Conservation (phyloP, 768 basidiomycete genomes). For the Paxillus rubicundulus region DNA sequence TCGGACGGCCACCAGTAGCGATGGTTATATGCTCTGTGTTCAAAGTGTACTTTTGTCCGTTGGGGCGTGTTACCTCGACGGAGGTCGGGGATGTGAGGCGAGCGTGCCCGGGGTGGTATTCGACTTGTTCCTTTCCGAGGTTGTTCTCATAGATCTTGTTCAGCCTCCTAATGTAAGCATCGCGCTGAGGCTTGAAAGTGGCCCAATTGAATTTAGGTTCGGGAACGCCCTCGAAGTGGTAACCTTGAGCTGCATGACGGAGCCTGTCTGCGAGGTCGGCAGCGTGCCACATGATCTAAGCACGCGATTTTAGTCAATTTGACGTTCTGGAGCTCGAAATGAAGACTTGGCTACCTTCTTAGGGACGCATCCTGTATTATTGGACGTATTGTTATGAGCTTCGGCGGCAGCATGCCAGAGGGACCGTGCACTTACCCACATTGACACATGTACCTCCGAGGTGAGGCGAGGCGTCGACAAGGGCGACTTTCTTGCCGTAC, state of each 20-base stretch:
- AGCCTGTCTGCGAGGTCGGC: constrained; percentile 87
- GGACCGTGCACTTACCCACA: constrained; percentile 63
- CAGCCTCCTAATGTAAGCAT: constrained; percentile 87
- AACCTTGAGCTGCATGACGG: constrained; percentile 67
- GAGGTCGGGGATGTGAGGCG: constrained; percentile 65
- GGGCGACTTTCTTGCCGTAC: constrained; percentile 91
- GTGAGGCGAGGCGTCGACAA: constrained; percentile 71
- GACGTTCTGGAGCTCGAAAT: not conserved
- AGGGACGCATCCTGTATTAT: constrained; percentile 80
- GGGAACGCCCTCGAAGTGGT: constrained; percentile 62
- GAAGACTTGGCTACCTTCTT: constrained; percentile 65
- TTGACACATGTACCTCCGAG: constrained; percentile 98
- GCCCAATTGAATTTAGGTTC: constrained; percentile 81
- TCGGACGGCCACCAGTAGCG: constrained; percentile 85
- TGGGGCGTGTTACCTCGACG: constrained; percentile 69
- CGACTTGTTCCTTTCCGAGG: constrained; percentile 82
- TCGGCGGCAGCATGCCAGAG: not conserved
- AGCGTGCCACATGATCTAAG: constrained; percentile 96
- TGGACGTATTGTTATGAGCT: constrained; percentile 2
- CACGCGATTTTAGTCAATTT: not conserved
- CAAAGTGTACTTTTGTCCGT: constrained; percentile 70
- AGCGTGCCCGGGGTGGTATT: constrained; percentile 79
- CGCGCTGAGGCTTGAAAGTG: constrained; percentile 88
- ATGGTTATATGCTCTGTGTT: constrained; percentile 76
- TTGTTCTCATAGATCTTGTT: constrained; percentile 93